Evolutionary conservation across 176 grass and related monocot species (phyloP).

Genomic region (Puya raimondii): DNA sequence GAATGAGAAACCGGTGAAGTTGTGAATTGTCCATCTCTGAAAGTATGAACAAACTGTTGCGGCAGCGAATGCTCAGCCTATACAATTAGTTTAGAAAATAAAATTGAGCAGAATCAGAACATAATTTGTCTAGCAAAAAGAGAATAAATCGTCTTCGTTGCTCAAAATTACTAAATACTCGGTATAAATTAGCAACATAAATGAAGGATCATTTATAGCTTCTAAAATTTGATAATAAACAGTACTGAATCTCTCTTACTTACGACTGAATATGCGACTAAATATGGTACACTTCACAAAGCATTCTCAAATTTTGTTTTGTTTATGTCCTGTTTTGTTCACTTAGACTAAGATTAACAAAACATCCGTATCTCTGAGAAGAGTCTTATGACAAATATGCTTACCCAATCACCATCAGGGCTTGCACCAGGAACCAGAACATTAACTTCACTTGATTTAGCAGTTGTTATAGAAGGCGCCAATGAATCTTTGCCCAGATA

Average conservation of each 20-base stretch:
- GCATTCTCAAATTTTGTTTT: not conserved
- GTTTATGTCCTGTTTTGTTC: not conserved
- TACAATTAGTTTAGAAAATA: not conserved
- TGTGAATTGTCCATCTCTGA: conserved; percentile 31
- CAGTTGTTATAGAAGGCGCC: conserved; percentile 44
- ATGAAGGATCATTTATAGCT: too few species aligned
- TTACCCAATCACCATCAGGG: conserved; percentile 36
- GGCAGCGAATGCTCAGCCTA: conserved; percentile 38
- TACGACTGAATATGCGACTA: too few species aligned
- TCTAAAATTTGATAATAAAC: too few species aligned
- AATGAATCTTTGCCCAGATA: conserved; percentile 42
- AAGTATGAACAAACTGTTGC: conserved; percentile 40
- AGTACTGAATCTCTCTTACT: too few species aligned
- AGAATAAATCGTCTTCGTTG: not conserved
- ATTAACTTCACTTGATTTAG: conserved; percentile 66
- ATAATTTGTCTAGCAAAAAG: not conserved
- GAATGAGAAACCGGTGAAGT: conserved; percentile 32
- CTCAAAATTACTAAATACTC: not conserved
- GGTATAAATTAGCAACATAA: not conserved
- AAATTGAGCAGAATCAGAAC: not conserved
- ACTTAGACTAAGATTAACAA: not conserved
- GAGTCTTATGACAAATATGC: not conserved
- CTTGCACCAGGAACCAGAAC: conserved; percentile 41
- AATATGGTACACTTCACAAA: too few species aligned
- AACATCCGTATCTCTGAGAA: not conserved